Conservation (phyloP, 305 asterid genomes). For the Euphrasia arctica region DNA sequence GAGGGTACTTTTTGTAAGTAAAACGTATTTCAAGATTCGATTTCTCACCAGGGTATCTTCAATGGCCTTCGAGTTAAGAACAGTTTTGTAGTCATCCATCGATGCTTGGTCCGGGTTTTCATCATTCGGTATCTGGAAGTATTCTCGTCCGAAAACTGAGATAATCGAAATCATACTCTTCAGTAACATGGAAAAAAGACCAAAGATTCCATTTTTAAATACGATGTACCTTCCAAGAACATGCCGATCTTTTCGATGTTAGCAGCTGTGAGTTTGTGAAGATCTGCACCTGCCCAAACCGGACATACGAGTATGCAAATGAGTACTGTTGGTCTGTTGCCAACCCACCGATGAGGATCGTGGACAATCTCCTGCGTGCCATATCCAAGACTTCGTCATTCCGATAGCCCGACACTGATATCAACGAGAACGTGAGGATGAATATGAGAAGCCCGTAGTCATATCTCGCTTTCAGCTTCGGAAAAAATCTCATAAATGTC, state of each 20-base stretch:
- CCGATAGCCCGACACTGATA: constrained; percentile 51
- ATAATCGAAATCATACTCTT: too few relatives aligned
- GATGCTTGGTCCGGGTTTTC: constrained; percentile 25
- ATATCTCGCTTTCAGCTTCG: constrained; percentile 49
- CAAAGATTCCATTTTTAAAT: neutral
- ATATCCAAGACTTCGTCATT: constrained; percentile 41
- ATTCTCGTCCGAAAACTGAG: constrained; percentile 55
- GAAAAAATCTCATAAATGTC: constrained; percentile 45
- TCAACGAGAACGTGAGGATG: constrained; percentile 48
- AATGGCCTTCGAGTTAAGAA: too few relatives aligned
- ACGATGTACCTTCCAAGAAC: constrained; percentile 42
- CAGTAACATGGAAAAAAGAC: too few relatives aligned
- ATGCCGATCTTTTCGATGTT: constrained; percentile 42
- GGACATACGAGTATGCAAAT: constrained; percentile 43
- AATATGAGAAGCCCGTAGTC: constrained; percentile 56
- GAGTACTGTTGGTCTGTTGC: constrained; percentile 31
- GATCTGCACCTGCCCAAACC: constrained; percentile 63
- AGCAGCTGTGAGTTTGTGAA: constrained; percentile 43
- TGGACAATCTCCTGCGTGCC: constrained; percentile 44
- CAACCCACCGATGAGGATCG: constrained; percentile 44
- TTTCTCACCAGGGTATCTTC: constrained; percentile 33
- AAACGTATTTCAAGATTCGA: neutral
- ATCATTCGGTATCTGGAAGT: constrained; percentile 33
- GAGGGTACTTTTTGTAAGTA: neutral
- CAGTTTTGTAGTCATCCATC: constrained; percentile 29